Evolutionary conservation across 2,329 filamentous ascomycete genomes (phyloP).

Genomic region (Sarocladiaceae sp.): DNA sequence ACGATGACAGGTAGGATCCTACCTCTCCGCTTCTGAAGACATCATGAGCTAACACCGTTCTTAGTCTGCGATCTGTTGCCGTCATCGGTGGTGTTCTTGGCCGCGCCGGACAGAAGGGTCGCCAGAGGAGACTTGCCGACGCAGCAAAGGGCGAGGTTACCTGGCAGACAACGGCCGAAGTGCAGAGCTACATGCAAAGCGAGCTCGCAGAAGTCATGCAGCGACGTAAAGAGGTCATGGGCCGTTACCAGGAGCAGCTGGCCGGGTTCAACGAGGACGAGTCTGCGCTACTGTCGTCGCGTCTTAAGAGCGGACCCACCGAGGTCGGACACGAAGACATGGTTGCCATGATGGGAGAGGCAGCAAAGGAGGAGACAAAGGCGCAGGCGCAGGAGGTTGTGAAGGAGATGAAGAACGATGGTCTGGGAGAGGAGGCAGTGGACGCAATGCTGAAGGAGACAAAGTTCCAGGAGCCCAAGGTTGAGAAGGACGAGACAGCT

Average conservation of each 20-base stretch:
- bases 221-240: conserved; percentile 30
- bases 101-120: conserved; percentile 73
- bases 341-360: conserved; percentile 24
- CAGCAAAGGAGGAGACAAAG: conserved; percentile 11
- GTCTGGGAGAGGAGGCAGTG: neutral
- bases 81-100: conserved; percentile 83
- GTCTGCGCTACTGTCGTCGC: conserved; percentile 24
- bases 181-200: conserved; percentile 31
- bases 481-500: neutral
- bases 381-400: conserved; percentile 5
- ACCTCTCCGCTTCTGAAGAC: neutral
- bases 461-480: neutral
- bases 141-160: conserved; percentile 58
- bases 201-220: conserved; percentile 22
- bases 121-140: conserved; percentile 56
- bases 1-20: conserved; percentile 74
- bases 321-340: conserved; percentile 28
- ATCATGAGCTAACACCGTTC: neutral
- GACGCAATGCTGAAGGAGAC: neutral
- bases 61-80: conserved; percentile 70
- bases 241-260: conserved; percentile 26
- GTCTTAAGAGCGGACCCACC: conserved; percentile 19
- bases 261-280: conserved; percentile 32
- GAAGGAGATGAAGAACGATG: neutral
- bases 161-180: conserved; percentile 47